Evolutionary conservation across 768 basidiomycete species (phyloP), one percentile per base, ranked within the genome.

Genomic region (Boletus rubropictus): DNA sequence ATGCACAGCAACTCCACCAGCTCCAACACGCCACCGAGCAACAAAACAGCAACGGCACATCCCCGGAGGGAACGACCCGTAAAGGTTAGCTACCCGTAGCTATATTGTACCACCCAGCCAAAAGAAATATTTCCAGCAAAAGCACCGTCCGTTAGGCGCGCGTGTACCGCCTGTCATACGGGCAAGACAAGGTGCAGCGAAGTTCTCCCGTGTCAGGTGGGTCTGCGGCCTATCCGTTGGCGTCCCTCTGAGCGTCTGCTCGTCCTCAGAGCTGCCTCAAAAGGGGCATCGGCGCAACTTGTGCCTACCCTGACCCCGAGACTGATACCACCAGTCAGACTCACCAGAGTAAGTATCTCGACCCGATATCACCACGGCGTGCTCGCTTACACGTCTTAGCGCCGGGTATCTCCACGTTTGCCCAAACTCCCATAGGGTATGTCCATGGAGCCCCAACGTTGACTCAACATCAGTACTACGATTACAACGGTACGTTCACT

Each of bases 101-200:
- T 39, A 25, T 29, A 48, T 39, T 39, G 31, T 50, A 43, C 37
- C 41, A 42, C 44, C 33, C 49, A 34, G 46, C 55, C 53, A 49
- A 54, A 42, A 39, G 11, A 39, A 24, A 29, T 44, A 34, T 53
- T 39, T 47, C 41, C 62, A 87, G 85, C 85, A 50, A 88, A 89
- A 68, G 84, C 82, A 36, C 86, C 86, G 27, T 88, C 86, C 36
- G 87, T 88, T 45, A 79, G 87, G 53, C 75, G 87, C 52, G 87
- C 87, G 1, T 89, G 87, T 54, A 77, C 81, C 32, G 83, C 87
- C 12, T 89, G 87, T 67, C 87, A 89, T 65, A 72, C 84, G 42
- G 87, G 87, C 42, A 89, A 89, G 70, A 89, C 87, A 11, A 72
- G 86, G 56, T 89, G 87, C 58, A 87, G 84, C 56, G 87, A 89